Base-by-base conservation (phyloP, 768 basidiomycete species). In the Lentinula sp. region DNA sequence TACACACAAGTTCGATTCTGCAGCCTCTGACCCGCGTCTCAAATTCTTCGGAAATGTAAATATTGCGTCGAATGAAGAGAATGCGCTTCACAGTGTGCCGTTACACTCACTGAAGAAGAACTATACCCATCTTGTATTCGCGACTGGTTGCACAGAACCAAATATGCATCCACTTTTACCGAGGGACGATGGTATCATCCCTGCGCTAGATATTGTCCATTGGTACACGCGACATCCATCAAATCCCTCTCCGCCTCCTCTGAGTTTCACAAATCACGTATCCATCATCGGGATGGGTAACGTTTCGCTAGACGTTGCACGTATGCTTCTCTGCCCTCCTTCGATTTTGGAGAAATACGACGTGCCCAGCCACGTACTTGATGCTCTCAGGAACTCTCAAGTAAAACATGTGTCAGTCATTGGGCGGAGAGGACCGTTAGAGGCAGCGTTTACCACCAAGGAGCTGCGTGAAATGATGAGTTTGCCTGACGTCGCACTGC, bases 191-290 rank as follows among this genome's bases (percentile, higher is more conserved):
- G 67, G 70, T 74, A 75, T 90, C 81, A 71, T 87, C 2, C 85
- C 93, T 1, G 94, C 95, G 0, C 78, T 97, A 3, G 85, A 84
- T 0, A 74, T 99, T 46, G 95, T 99, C 1, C 91, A 95, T 65
- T 98, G 95, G 95, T 98, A 99, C 76, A 98, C 96, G 12, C 87
- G 83, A 51, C 94, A 98, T 71, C 95, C 95, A 1, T 85, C 85
- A 8, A 76, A 78, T 9, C 79, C 82, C 0, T 69, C 80, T 0
- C 78, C 88, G 0, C 86, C 89, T 0, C 77, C 86, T 0, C 80
- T 94, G 1, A 83, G 91, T 35, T 80, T 80, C 43, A 73, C 84
- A 3, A 69, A 78, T 2, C 90, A 95, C 65, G 85, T 95, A 33
- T 85, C 91, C 1, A 75, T 99, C 58, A 88, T 98, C 48, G 96